phyloP scores from a whole-genome alignment of 2,329 filamentous ascomycete species.

The Myrmaecium sp. region DNA sequence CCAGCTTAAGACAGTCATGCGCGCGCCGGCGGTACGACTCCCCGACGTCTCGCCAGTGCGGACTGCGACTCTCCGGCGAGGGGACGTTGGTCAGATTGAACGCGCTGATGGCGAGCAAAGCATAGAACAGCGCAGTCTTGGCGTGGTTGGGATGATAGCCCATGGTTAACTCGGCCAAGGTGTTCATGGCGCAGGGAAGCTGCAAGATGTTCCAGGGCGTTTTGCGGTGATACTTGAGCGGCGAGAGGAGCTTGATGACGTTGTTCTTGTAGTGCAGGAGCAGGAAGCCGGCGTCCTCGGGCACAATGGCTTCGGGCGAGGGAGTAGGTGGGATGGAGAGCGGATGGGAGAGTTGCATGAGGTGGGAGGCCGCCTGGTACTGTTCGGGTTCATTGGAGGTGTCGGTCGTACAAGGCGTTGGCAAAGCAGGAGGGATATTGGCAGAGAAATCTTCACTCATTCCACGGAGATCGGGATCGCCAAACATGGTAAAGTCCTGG shows the following conservation, averaged over 20 bases:
- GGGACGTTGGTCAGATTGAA: conserved; percentile 21
- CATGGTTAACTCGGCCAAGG: conserved; percentile 7
- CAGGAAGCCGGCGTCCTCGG: conserved; percentile 3
- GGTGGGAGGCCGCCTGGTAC: too few species aligned
- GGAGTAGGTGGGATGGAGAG: neutral
- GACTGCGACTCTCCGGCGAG: conserved; percentile 6
- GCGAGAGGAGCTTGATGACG: conserved; percentile 5
- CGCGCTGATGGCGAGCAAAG: conserved; percentile 26
- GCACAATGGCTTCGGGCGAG: neutral
- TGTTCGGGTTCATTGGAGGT: too few species aligned
- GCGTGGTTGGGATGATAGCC: conserved; percentile 7
- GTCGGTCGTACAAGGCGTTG: too few species aligned
- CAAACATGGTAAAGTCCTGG: neutral
- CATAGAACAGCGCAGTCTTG: conserved; percentile 11
- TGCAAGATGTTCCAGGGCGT: conserved; percentile 9
- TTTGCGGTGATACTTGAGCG: conserved; percentile 7
- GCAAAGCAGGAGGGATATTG: neutral
- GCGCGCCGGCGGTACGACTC: conserved; percentile 13
- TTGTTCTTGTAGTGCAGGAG: conserved; percentile 6
- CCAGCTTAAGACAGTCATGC: conserved; percentile 16
- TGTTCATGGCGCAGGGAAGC: conserved; percentile 6
- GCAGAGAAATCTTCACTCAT: neutral
- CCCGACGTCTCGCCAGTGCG: conserved; percentile 19
- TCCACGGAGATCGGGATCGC: too few species aligned
- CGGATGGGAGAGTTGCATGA: too few species aligned